Base-by-base conservation (phyloP, 2,329 filamentous ascomycete species). In the Teratosphaeriaceae sp. region DNA sequence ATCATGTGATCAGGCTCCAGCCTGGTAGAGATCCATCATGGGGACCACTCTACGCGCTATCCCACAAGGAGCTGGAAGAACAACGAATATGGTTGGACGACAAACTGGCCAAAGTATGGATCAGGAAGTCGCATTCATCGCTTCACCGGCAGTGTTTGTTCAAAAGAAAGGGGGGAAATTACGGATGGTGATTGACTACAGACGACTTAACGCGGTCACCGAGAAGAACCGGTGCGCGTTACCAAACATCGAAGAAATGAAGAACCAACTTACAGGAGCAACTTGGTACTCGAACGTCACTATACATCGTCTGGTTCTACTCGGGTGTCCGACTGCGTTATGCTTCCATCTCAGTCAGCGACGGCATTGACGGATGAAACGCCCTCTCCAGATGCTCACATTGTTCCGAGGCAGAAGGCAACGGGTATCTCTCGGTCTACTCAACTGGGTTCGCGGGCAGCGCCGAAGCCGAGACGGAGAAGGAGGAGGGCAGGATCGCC, bases 141-240 rank as follows among this genome's bases (percentile, higher is more conserved):
- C 20, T 5, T 36, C 38, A 37, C 51, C 34, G 38, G 53, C 52
- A 24, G 29, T 58, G 8, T 57, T 58, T 43, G 30, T 59, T 33
- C 46, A 26, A 22, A 60, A 61, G 31, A 51, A 51, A 15, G 42
- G 54, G 40, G 33, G 45, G 20, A 49, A 37, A 12, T 27, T 56
- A 44, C 20, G 37, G 26, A 39, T 54, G 33, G 51, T 47, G 33
- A 35, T 58, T 9, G 43, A 61, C 44, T 62, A 59, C 37, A 20
- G 43, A 34, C 24, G 29, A 18, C 23, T 59, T 33, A 63, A 62
- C 42, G 43, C 50, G 8, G 52, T 56, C 12, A 62, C 40, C 2
- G 47, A 55, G 24, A 60, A 62, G 39, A 56, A 60, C 46, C 21
- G 44, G 21, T 58, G 58, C 34, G 46, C 31, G 3, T 31, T 63